phyloP scores from a whole-genome alignment of 2,329 filamentous ascomycete species.

The Coniochaeta ligniaria region DNA sequence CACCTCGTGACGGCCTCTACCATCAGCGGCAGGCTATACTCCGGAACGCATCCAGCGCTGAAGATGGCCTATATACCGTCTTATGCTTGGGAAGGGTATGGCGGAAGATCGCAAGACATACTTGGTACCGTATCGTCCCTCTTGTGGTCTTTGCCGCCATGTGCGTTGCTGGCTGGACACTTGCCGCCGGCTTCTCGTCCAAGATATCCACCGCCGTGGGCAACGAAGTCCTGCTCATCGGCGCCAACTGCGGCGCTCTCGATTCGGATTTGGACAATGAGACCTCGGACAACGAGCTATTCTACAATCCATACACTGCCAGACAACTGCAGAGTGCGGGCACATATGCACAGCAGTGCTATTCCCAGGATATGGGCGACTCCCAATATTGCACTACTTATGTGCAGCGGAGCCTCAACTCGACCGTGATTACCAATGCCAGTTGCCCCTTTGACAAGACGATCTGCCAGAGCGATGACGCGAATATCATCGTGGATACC shows the following conservation, averaged over 20 bases:
- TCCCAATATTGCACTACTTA: not conserved
- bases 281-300: not conserved
- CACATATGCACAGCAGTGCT: conserved; percentile 6
- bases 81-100: conserved; percentile 3
- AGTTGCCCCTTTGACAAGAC: conserved; percentile 6
- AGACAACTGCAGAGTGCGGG: not conserved
- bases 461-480: conserved; percentile 3
- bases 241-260: conserved; percentile 1
- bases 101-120: not conserved
- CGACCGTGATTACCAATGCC: conserved; percentile 2
- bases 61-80: conserved; percentile 1
- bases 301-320: not conserved
- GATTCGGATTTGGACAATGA: not conserved
- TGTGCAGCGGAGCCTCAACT: conserved; percentile 1
- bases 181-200: conserved; percentile 7
- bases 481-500: conserved; percentile 8
- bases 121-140: not conserved
- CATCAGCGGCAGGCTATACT: conserved; percentile 9
- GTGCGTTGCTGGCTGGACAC: conserved; percentile 1
- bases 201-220: conserved; percentile 4
- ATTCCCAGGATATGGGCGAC: not conserved
- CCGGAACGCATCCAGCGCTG: conserved; percentile 6
- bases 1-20: conserved; percentile 3
- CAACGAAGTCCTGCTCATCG: conserved; percentile 3
- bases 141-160: not conserved